phyloP scores from a whole-genome alignment of 768 basidiomycete species.

The Mycena vitilis region DNA sequence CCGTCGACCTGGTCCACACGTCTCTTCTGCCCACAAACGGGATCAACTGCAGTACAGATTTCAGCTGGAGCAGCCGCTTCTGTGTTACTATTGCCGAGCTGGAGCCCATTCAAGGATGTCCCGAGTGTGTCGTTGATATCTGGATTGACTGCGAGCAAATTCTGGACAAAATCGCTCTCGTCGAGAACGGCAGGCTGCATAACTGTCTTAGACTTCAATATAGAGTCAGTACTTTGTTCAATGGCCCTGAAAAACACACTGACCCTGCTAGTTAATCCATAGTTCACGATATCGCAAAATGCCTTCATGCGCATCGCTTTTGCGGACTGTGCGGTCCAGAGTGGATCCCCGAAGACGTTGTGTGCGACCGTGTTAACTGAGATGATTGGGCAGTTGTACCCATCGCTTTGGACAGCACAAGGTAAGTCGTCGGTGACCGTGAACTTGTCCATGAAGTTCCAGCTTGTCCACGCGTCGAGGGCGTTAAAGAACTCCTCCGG shows the following conservation, averaged over 20 bases:
- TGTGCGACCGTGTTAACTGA: constrained; percentile 33
- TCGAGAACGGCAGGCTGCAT: neutral
- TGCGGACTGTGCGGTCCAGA: constrained; percentile 21
- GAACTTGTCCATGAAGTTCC: neutral
- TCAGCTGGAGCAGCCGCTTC: neutral
- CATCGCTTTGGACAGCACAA: constrained; percentile 29
- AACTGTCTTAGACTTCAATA: too few relatives aligned
- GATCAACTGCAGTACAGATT: neutral
- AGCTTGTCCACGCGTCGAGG: constrained; percentile 4
- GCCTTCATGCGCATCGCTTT: constrained; percentile 19
- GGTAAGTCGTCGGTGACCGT: constrained; percentile 18
- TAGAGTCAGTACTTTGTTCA: too few relatives aligned
- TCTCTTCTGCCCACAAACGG: constrained; percentile 3
- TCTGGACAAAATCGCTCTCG: neutral
- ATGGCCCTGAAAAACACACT: too few relatives aligned
- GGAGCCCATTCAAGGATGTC: neutral
- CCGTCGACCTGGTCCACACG: neutral
- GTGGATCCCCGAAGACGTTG: constrained; percentile 21
- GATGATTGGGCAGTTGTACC: constrained; percentile 31
- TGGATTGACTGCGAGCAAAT: constrained; percentile 13
- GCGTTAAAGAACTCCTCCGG: constrained; percentile 14
- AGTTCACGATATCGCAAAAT: constrained; percentile 24
- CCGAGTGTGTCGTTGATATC: constrained; percentile 14
- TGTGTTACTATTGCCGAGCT: too few relatives aligned
- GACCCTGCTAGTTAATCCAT: constrained; percentile 3